Evolutionary conservation across 345 rosid species (phyloP), one percentile per base, ranked within the genome.

Genomic region (Psidium friedrichsthalianum): DNA sequence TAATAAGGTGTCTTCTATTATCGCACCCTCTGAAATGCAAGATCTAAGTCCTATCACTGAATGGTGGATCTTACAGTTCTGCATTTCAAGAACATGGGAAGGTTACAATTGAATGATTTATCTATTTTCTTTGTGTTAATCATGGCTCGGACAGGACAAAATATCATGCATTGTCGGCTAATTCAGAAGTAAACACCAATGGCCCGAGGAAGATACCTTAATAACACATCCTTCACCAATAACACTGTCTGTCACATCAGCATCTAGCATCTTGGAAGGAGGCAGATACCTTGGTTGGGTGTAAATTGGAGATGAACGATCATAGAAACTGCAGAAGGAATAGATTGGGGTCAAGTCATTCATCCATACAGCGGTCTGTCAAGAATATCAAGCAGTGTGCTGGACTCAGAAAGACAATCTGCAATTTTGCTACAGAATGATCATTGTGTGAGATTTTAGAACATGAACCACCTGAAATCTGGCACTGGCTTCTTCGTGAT

Each of bases 171-270:
- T 2, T 3, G 0, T 57, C 85, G 58, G 11, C 3, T 24, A 27
- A 42, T 61, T 56, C 18, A 20, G 57, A 24, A 74, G 52, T 69
- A 51, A 42, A 15, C 49, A 85, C 10, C 49, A 84, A 74, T 53
- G 54, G 11, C 49, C n/a, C 80, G 82, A 25, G 27, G 59, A 74
- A 56, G 86, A 87, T 89, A 94, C 99, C 98, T 95, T 96, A 69
- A 95, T 95, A 84, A 96, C 99, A 85, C 98, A 96, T 53, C 98
- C 98, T 87, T 96, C 99, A n/a, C 99, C 99, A 40, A 96, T 95
- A 54, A 95, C 98, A 84, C 99, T 96, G 74, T 95, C 99, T 1
- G 98, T 96, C 83, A 96, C 98, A 92, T 96, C 98, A 85, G 98
- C 98, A 91, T 96, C 96, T 82, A 96, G 98, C 99, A 96, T 95